Conservation (phyloP, 768 basidiomycete species). For the Agrocybe chaxingu region DNA sequence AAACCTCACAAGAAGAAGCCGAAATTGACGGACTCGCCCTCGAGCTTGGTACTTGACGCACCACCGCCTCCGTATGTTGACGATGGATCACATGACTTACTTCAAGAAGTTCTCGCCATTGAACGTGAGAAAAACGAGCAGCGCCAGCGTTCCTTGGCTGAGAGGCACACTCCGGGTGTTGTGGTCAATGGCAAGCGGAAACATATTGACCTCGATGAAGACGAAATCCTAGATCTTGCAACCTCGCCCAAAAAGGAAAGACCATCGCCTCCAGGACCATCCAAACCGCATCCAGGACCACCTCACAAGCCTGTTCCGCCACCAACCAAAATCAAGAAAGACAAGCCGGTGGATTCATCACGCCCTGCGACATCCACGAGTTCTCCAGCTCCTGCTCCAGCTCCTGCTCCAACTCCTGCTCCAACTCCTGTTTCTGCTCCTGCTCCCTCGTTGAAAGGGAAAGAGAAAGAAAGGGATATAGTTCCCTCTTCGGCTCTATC, state of each 20-base stretch:
- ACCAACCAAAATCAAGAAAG: conserved; percentile 40
- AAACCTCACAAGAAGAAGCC: conserved; percentile 41
- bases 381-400: conserved; percentile 7
- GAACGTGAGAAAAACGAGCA: conserved; percentile 64
- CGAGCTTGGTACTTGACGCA: conserved; percentile 41
- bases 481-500: conserved; percentile 4
- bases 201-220: conserved; percentile 48
- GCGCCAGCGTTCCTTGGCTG: conserved; percentile 41
- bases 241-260: conserved; percentile 60
- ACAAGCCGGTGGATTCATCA: conserved; percentile 28
- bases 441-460: too few species aligned
- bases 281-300: conserved; percentile 11
- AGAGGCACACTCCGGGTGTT: conserved; percentile 31
- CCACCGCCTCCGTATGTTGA: conserved; percentile 70
- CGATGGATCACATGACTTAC: conserved; percentile 77
- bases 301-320: conserved; percentile 20
- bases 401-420: conserved; percentile 18
- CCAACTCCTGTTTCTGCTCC: conserved; percentile 18
- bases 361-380: conserved; percentile 21
- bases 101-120: conserved; percentile 80
- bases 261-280: conserved; percentile 39
- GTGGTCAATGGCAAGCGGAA: conserved; percentile 57
- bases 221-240: conserved; percentile 62
- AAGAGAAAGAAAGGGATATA: too few species aligned
- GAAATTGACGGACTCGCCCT: conserved; percentile 33